phyloP scores from a whole-genome alignment of 306 rosid species.

The Cicer arietinum region DNA sequence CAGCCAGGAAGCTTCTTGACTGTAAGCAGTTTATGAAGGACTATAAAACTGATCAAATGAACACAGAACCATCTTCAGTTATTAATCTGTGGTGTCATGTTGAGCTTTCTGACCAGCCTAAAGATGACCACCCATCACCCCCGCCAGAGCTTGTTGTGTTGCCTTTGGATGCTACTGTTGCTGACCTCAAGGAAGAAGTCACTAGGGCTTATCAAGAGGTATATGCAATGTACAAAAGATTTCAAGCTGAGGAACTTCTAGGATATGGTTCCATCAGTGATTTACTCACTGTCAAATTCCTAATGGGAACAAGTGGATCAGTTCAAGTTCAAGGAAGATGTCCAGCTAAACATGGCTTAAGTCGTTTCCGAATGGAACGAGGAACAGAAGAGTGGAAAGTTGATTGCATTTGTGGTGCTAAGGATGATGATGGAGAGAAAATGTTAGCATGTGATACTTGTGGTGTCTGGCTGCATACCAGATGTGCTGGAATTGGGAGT shows the following conservation, averaged over 20 bases:
- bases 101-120: slow-evolving; percentile 61
- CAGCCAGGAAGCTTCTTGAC: slow-evolving; percentile 75
- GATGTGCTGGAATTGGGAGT: slow-evolving; percentile 67
- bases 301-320: slow-evolving; percentile 58
- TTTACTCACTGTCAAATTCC: slow-evolving; percentile 53
- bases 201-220: slow-evolving; percentile 65
- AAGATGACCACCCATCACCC: slow-evolving; percentile 56
- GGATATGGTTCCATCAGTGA: slow-evolving; percentile 57
- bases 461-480: slow-evolving; percentile 78
- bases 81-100: slow-evolving; percentile 69
- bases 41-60: slow-evolving; percentile 42
- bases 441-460: slow-evolving; percentile 83
- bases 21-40: slow-evolving; percentile 81
- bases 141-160: slow-evolving; percentile 68
- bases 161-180: slow-evolving; percentile 65
- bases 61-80: slow-evolving; percentile 16
- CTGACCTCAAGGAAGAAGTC: slow-evolving; percentile 55
- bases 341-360: slow-evolving; percentile 58
- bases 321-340: slow-evolving; percentile 60
- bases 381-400: slow-evolving; percentile 76
- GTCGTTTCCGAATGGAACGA: slow-evolving; percentile 68
- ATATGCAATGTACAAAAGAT: slow-evolving; percentile 72
- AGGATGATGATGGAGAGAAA: slow-evolving; percentile 80
- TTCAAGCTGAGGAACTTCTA: slow-evolving; percentile 59
- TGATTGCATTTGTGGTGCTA: slow-evolving; percentile 73